phyloP scores from a whole-genome alignment of 352 stramenopile species.

The Pythium folliculosum region DNA sequence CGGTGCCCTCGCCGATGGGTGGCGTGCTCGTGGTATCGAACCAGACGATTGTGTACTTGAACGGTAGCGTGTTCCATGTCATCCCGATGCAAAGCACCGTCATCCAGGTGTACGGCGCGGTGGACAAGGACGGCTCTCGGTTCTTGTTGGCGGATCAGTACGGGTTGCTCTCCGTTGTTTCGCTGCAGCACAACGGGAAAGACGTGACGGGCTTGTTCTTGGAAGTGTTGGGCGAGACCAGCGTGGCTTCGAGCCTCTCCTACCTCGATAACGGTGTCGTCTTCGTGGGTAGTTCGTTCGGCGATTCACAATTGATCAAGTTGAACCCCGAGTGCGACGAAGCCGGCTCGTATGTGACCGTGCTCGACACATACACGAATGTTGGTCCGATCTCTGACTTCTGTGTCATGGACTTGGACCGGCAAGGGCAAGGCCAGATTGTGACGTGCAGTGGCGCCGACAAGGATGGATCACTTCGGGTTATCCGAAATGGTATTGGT shows the following conservation, averaged over 20 bases:
- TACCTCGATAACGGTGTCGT: constrained; percentile 96
- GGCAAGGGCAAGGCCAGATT: constrained; percentile 94
- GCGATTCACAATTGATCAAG: constrained; percentile 96
- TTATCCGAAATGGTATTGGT: constrained; percentile 99
- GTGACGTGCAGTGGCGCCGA: constrained; percentile 96
- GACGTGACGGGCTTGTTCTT: constrained; percentile 86
- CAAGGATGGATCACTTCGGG: constrained; percentile 94
- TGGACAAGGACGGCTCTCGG: constrained; percentile 88
- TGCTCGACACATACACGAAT: constrained; percentile 97
- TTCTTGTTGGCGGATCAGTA: constrained; percentile 91
- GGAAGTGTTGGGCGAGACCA: constrained; percentile 94
- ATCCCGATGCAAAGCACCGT: constrained; percentile 92
- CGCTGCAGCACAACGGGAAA: constrained; percentile 72
- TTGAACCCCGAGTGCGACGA: constrained; percentile 83
- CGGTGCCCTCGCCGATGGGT: constrained; percentile 77
- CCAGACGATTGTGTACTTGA: constrained; percentile 92
- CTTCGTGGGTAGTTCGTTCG: constrained; percentile 95
- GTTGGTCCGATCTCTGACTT: constrained; percentile 99
- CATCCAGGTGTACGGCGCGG: constrained; percentile 87
- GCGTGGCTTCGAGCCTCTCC: constrained; percentile 87
- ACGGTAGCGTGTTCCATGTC: constrained; percentile 84
- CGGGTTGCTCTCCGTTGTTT: constrained; percentile 87
- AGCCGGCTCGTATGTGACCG: constrained; percentile 88
- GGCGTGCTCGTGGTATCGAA: constrained; percentile 92
- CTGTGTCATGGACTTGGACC: constrained; percentile 95